These are phyloP conservation scores for Barnettozyma salicaria DNA, from an alignment of 805 yeast species.

Conservation along the genomic window DNA sequence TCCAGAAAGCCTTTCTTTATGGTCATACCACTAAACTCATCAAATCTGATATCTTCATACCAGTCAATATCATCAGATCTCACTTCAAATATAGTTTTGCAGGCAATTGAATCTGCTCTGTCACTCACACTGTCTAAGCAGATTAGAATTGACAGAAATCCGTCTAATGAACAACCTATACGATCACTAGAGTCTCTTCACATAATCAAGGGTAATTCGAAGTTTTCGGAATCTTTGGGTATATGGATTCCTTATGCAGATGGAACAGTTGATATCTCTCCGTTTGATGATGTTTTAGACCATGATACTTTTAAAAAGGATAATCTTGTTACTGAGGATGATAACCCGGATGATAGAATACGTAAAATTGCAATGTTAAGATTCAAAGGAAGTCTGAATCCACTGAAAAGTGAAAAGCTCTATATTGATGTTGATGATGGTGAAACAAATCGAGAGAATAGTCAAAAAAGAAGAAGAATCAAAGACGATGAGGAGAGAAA, in stretches of 20 bases:
- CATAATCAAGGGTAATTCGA: slow-evolving; percentile 53
- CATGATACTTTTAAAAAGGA: slow-evolving; percentile 35
- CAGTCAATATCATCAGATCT: slow-evolving; percentile 30
- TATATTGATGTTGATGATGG: slow-evolving; percentile 32
- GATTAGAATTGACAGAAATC: slow-evolving; percentile 30
- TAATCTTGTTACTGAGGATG: slow-evolving; percentile 1
- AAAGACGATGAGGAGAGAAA: slow-evolving; percentile 11
- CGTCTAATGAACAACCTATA: slow-evolving; percentile 23
- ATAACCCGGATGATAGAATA: slow-evolving; percentile 25
- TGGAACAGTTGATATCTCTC: slow-evolving; percentile 57
- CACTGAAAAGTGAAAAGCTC: slow-evolving; percentile 30
- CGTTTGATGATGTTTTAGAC: slow-evolving; percentile 40
- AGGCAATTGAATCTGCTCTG: slow-evolving; percentile 51
- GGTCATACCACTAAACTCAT: slow-evolving; percentile 62
- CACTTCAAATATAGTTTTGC: slow-evolving; percentile 49
- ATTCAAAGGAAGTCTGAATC: slow-evolving; percentile 52
- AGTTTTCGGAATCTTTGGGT: slow-evolving; percentile 59
- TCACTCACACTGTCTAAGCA: slow-evolving; percentile 37
- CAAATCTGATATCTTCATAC: slow-evolving; percentile 42
- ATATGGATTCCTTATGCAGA: slow-evolving; percentile 73
- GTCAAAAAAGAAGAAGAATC: slow-evolving; percentile 11
- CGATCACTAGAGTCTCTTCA: slow-evolving; percentile 50
- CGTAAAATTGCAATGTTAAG: slow-evolving; percentile 45
- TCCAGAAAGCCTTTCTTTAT: slow-evolving; percentile 60
- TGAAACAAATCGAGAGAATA: slow-evolving; percentile 18